Base-by-base conservation (phyloP, 352 stramenopile genomes). In the Stramenopiles sp. region DNA sequence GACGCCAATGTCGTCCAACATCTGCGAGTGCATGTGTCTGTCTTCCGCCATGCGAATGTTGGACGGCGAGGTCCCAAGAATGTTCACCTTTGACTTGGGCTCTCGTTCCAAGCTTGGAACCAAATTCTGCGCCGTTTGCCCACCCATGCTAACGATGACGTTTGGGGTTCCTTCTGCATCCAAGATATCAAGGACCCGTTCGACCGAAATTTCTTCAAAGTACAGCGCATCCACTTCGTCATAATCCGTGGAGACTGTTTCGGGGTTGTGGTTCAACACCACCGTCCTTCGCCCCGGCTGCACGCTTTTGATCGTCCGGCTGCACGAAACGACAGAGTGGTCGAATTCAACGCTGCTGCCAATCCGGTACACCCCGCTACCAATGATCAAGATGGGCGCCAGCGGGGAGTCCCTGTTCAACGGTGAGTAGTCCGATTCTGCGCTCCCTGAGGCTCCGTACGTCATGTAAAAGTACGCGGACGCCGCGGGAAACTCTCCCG, bases 381-480 rank as follows among this genome's bases (percentile, higher is more conserved):
- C 93, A 63, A 98, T 84, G 68, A 97, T 91, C 79, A 97, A 63
- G 43, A 63, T 18, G 43, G 43, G 43, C 18, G 43, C 18, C 18
- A 75, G 49, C 18, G n/a, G 18, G 37, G 18, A 18, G n/a, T 49
- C 34, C 18, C 18, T 18, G 73, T 73, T 18, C 18, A 73, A 18
- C 18, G 48, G 73, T 18, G 49, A 32, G 73, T 49, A 84, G 78
- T 91, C 83, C 78, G 92, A 84, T 4, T 68, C 74, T 68, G 90
- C 93, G 79, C n/a, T n/a, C n/a, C n/a, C n/a, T n/a, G n/a, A n/a
- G n/a, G n/a, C n/a, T n/a, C 96, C 89, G 82, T 98, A 98, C 1
- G 93, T 97, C 84, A 93, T 94, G 83, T 97, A 98, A 43, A 98
- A 79, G 80, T 98, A 98, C 82, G 97, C 97, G 1, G 92, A 97